Evolutionary conservation across 371 early-diverging fungal species (phyloP), one percentile per base, ranked within the genome.

Genomic region (Zopfochytrium polystomum): DNA sequence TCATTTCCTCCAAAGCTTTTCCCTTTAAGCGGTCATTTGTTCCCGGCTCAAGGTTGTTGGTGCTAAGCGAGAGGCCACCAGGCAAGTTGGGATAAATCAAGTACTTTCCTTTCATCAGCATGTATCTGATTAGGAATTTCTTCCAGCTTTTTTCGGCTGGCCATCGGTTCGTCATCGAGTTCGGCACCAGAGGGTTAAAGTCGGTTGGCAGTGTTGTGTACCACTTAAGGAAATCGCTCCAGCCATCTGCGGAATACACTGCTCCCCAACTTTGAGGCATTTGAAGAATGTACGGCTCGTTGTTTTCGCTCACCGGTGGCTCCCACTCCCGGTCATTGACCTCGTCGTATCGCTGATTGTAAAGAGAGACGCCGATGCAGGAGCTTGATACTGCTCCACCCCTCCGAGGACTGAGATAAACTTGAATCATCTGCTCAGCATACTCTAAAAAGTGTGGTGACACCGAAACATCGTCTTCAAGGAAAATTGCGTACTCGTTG

Each of bases 191-290:
- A 4, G 68, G 68, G 35, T 57, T 34, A 3, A 63, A 59, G n/a
- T 47, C 29, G 3, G 52, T 44, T 27, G 35, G 7, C 43, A 56
- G 58, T 1, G 50, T 33, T 2, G 42, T 30, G 55, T 33, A 62
- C 68, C 68, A 67, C 27, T 45, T 54, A 32, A 58, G n/a, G 35
- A 67, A 67, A n/a, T 59, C 59, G 38, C 43, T 34, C 68, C 68
- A 67, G 22, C 42, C 56, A 15, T 58, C 60, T 2, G 68, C 58
- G 5, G 55, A 49, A 27, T 52, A 67, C 5, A 67, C 45, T 6
- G 68, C 68, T 2, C 68, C 67, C 68, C 68, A 67, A 38, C 63
- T 63, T 52, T 67, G 68, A 27, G 68, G 68, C 4, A 61, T 61
- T 38, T 67, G 68, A 7, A 67, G 56, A 1, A 67, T 18, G 34